Evolutionary conservation across 2,329 filamentous ascomycete species (phyloP).

Genomic region (Ophiocordyceps sinensis): DNA sequence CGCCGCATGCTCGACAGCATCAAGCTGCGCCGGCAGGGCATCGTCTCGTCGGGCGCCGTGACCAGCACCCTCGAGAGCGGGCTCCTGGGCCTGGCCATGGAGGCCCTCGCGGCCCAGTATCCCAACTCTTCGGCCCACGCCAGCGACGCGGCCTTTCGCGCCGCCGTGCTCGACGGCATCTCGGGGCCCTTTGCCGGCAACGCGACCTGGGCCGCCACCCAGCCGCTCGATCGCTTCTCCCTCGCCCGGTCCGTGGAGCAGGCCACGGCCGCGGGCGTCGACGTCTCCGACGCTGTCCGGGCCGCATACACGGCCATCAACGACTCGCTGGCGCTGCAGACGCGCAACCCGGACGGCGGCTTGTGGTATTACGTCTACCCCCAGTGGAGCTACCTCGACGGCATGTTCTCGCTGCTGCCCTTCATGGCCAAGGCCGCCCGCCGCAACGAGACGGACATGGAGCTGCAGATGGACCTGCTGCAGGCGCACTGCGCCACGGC

Average conservation of each 20-base stretch:
- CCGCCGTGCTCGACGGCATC: conserved; percentile 5
- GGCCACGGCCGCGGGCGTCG: conserved; percentile 1
- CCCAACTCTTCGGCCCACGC: conserved; percentile 2
- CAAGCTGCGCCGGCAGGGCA: conserved; percentile 9
- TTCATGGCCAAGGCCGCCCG: conserved; percentile 15
- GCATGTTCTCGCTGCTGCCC: conserved; percentile 33
- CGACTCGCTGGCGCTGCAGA: conserved; percentile 8
- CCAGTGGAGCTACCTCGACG: conserved; percentile 37
- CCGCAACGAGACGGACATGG: conserved; percentile 8
- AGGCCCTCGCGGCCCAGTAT: conserved; percentile 5
- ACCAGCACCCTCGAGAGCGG: conserved; percentile 11
- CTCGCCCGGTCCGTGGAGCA: conserved; percentile 6
- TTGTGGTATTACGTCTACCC: conserved; percentile 29
- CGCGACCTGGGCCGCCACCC: conserved; percentile 3
- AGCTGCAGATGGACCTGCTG: conserved; percentile 8
- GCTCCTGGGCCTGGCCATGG: conserved; percentile 8
- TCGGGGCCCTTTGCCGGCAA: conserved; percentile 3
- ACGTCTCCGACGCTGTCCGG: conserved; percentile 1
- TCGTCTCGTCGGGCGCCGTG: conserved; percentile 7
- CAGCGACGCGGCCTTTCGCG: conserved; percentile 5
- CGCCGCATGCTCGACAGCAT: conserved; percentile 11
- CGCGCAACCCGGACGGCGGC: conserved; percentile 17
- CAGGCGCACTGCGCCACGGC: conserved; percentile 3
- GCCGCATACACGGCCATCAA: conserved; percentile 6
- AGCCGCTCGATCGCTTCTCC: conserved; percentile 11